Conservation (phyloP, 148 eudicot genomes). For the Nepenthes mirabilis region DNA sequence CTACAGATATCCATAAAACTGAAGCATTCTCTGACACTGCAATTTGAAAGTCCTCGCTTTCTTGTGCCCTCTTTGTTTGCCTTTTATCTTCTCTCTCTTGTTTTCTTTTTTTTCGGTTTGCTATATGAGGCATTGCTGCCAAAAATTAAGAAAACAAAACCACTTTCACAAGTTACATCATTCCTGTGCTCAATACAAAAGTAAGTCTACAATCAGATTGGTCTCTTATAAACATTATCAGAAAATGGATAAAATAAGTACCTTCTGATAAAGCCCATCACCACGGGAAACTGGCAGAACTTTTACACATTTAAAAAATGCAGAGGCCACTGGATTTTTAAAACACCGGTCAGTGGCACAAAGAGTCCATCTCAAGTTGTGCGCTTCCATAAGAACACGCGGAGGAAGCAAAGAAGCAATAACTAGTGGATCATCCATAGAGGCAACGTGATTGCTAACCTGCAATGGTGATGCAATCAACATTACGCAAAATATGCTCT, state of each 20-base stretch:
- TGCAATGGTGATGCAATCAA: conserved; percentile 13
- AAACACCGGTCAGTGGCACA: conserved; percentile 92
- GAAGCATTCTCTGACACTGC: too few species aligned
- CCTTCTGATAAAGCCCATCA: conserved; percentile 93
- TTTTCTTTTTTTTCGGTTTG: too few species aligned
- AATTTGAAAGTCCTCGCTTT: too few species aligned
- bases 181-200: too few species aligned
- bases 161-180: too few species aligned
- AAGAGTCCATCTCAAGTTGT: conserved; percentile 82
- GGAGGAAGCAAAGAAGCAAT: conserved; percentile 77
- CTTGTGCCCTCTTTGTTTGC: too few species aligned
- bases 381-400: conserved; percentile 57
- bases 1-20: too few species aligned
- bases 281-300: conserved; percentile 91
- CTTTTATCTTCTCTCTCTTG: too few species aligned
- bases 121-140: too few species aligned
- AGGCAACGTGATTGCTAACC: conserved; percentile 98
- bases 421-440: conserved; percentile 86
- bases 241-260: conserved; percentile 11
- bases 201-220: neutral
- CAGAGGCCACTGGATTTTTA: conserved; percentile 74
- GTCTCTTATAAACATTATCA: neutral
- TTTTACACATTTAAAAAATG: conserved; percentile 74
- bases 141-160: too few species aligned
- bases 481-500: neutral